Percentiles rank a stretch among this genome's conserved stretches.
These are phyloP conservation scores for Pisolithus marmoratus DNA, from an alignment of 768 basidiomycete genomes.

Conservation along the genomic window DNA sequence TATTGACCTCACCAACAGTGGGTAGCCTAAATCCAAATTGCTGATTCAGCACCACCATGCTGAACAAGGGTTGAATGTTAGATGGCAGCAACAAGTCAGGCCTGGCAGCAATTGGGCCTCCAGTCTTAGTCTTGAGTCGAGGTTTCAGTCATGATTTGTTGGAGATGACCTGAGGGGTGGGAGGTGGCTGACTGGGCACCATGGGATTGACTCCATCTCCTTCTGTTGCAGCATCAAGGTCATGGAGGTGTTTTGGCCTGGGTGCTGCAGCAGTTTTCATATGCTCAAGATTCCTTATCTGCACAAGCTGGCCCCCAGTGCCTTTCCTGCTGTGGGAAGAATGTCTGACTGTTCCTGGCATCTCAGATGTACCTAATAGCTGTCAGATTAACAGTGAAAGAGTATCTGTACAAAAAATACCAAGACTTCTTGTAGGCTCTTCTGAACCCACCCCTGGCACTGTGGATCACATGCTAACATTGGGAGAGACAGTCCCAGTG, in stretches of 20 bases:
- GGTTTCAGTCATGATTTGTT: background rate
- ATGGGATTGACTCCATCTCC: constrained; percentile 2
- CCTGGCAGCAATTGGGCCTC: too few species aligned
- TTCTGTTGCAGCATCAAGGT: constrained; percentile 1
- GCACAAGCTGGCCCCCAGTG: background rate
- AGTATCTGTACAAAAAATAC: too few species aligned
- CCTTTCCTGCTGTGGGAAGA: background rate
- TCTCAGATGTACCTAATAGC: background rate
- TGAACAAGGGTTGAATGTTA: too few species aligned
- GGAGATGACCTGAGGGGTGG: background rate
- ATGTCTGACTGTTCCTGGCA: background rate
- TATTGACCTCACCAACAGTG: too few species aligned
- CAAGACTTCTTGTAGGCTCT: too few species aligned
- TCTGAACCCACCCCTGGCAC: too few species aligned
- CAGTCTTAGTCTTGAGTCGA: too few species aligned
- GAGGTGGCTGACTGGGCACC: background rate
- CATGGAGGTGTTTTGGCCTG: background rate
- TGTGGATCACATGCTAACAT: too few species aligned
- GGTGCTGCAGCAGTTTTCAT: background rate
- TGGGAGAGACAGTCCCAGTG: background rate
- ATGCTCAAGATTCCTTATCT: background rate
- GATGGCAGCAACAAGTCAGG: too few species aligned
- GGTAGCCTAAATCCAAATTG: too few species aligned
- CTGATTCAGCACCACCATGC: too few species aligned
- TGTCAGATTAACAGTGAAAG: background rate